These are phyloP conservation scores for Calonectria fujianensis DNA, from an alignment of 2,329 filamentous ascomycete genomes.

Conservation along the genomic window DNA sequence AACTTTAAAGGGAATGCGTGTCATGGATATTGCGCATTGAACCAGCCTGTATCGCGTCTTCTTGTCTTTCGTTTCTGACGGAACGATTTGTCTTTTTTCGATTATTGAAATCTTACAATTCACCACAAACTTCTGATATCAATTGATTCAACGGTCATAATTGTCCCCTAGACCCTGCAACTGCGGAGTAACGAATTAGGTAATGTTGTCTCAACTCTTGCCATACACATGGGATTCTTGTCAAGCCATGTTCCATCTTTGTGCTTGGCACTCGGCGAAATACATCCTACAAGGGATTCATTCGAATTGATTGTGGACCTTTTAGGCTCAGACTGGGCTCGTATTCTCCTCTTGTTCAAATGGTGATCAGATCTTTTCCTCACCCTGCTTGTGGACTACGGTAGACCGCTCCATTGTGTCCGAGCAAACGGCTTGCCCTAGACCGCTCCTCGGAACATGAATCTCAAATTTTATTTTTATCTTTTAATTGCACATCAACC, in stretches of 20 bases:
- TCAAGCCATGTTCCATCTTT: not conserved
- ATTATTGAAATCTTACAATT: not conserved
- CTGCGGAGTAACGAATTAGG: not conserved
- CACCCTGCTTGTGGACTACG: not conserved
- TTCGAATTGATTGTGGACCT: not conserved
- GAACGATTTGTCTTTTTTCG: not conserved
- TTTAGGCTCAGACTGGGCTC: not conserved
- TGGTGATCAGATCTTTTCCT: not conserved
- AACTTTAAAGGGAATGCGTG: not conserved
- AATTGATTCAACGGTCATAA: not conserved
- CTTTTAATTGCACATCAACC: not conserved
- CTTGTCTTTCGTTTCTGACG: not conserved
- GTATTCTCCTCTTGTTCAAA: not conserved
- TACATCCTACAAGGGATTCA: not conserved
- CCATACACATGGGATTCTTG: not conserved
- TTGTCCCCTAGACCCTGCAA: not conserved
- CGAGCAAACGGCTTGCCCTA: not conserved
- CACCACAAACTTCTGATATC: rapidly evolving
- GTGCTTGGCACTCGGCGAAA: not conserved
- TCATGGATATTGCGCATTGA: not conserved
- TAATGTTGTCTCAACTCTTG: not conserved
- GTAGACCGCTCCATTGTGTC: not conserved
- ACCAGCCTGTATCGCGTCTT: not conserved
- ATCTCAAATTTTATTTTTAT: not conserved
- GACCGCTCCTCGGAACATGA: not conserved